Base-by-base conservation (phyloP, 2,329 filamentous ascomycete species). In the Exophiala sideris region DNA sequence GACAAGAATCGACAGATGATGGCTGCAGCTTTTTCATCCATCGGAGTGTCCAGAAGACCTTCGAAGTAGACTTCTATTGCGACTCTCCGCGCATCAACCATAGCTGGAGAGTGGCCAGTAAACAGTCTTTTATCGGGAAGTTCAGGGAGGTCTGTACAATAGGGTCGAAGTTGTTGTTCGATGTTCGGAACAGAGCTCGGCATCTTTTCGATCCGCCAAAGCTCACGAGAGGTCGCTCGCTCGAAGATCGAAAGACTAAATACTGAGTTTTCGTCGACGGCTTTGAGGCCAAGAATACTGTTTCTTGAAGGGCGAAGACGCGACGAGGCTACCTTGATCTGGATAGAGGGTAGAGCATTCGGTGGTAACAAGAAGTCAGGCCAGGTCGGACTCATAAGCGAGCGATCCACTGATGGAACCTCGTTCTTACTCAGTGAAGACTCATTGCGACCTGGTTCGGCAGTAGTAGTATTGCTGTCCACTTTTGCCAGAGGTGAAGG, bases 181-280 rank as follows among this genome's bases (percentile, higher is more conserved):
- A 99, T 78, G 60, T 86, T 85, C n/a, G 84, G 81, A 24, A 99
- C 76, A 24, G 92, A 90, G 11, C 82, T 76, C 3, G 89, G 88
- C 57, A 95, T 90, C 71, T 99, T 99, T 72, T 99, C 94, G 5
- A 96, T 84, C 29, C 92, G 85, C 92, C 94, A 97, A 9, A 99
- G 77, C 68, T 97, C 92, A 51, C 80, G 82, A 2, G 82, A 76
- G 58, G 90, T 84, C 0, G 85, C 86, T 50, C 91, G 85, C 8
- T 88, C 88, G 64, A 90, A 87, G 34, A 99, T 76, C 14, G 91
- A 91, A 49, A 99, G 76, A 0, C 91, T 96, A 66, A 97, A 96
- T 0, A 97, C 92, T 0, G 91, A 90, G 64, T 96, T 91, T 67
- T 96, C 92, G 54, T 96, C 91, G 16, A 88, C 77, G 57, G 89